These are phyloP conservation scores for Rhododendron kiyosumense DNA, from an alignment of 148 eudicot genomes.

Conservation along the genomic window DNA sequence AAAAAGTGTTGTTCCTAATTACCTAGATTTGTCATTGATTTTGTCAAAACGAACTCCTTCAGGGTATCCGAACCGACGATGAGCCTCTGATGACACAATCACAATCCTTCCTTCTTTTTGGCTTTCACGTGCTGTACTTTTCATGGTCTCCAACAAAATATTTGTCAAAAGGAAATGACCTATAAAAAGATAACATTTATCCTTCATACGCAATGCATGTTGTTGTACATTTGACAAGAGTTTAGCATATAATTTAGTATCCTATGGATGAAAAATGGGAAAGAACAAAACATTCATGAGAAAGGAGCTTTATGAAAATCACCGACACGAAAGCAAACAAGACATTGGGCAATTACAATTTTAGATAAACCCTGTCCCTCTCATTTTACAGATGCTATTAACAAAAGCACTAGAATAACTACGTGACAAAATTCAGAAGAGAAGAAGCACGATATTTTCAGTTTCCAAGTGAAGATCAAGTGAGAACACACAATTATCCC, in stretches of 20 bases:
- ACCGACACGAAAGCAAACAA: neutral
- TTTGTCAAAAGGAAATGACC: conserved; percentile 86
- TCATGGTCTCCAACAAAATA: conserved; percentile 73
- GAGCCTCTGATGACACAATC: conserved; percentile 60
- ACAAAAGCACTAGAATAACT: neutral
- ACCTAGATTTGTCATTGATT: conserved; percentile 66
- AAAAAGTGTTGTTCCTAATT: neutral
- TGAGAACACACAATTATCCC: neutral
- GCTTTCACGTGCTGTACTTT: conserved; percentile 55
- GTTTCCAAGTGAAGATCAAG: neutral
- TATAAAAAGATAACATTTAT: conserved; percentile 8
- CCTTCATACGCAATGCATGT: neutral
- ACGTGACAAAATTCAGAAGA: neutral
- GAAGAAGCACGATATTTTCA: neutral
- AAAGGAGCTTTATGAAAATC: neutral
- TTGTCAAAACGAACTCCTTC: conserved; percentile 66
- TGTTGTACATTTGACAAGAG: neutral
- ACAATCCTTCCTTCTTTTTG: conserved; percentile 83
- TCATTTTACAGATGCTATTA: neutral
- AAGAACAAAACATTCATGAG: neutral
- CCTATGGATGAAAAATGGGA: neutral
- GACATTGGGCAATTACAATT: neutral
- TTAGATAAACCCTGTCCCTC: neutral
- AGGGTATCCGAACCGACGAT: conserved; percentile 34
- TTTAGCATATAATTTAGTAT: neutral